phyloP scores from a whole-genome alignment of 2,329 filamentous ascomycete genomes.

The Fusarium subtropicale region DNA sequence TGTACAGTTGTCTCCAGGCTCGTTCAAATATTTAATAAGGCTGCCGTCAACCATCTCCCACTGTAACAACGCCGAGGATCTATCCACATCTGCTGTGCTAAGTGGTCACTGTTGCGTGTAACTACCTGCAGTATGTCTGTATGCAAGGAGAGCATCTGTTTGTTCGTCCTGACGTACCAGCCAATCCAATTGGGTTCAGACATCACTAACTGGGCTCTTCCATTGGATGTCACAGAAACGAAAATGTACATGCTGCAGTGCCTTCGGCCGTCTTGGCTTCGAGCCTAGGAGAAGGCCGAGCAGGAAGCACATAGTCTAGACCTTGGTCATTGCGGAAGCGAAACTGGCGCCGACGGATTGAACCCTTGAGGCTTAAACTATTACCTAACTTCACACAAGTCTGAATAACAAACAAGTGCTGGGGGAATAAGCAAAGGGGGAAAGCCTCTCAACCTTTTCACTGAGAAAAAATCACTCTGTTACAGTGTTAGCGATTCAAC shows the following conservation, averaged over 20 bases:
- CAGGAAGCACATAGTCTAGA: neutral
- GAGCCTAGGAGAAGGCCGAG: neutral
- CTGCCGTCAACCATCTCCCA: neutral
- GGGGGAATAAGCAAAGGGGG: neutral
- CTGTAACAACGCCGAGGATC: neutral
- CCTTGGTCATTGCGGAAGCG: neutral
- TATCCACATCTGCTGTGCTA: neutral
- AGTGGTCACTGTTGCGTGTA: neutral
- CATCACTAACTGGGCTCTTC: neutral
- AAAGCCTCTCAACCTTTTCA: neutral
- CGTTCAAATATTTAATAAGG: neutral
- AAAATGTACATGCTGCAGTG: neutral
- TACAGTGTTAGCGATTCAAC: slow-evolving; percentile 9
- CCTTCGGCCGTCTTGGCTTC: neutral
- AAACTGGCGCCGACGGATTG: neutral
- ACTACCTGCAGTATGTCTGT: neutral
- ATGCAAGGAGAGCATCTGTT: neutral
- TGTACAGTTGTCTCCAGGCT: neutral
- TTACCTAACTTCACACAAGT: neutral
- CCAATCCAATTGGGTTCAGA: neutral
- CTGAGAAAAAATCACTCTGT: neutral
- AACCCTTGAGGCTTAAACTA: slow-evolving; percentile 9
- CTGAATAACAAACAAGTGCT: neutral
- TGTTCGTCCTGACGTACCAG: neutral
- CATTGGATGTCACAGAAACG: neutral